phyloP scores from a whole-genome alignment of 306 rosid genomes.

The Vigna unguiculata region DNA sequence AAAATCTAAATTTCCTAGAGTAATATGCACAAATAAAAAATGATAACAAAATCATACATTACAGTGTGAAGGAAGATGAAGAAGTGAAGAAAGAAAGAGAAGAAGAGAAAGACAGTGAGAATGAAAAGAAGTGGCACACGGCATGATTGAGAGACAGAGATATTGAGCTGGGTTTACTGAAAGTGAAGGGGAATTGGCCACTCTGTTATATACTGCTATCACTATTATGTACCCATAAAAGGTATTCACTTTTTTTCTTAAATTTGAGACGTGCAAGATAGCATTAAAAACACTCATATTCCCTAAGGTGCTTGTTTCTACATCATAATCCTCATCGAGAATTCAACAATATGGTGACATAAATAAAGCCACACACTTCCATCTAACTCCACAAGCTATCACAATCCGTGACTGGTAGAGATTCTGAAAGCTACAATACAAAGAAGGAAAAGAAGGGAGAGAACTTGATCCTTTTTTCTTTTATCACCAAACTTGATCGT shows the following conservation, averaged over 20 bases:
- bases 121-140: no score
- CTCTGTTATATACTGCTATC: not conserved
- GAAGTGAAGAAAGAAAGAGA: no score
- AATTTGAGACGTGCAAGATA: not conserved
- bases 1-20: not conserved
- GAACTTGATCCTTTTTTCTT: not conserved
- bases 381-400: slow-evolving; percentile 18
- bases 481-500: no score
- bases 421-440: not conserved
- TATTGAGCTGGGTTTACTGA: no score
- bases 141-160: no score
- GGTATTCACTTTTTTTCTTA: no score
- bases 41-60: not conserved
- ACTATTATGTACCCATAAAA: no score
- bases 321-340: not conserved
- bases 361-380: not conserved
- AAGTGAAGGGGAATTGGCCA: no score
- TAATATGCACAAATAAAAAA: not conserved
- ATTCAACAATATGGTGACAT: not conserved
- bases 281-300: no score
- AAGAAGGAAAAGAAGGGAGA: not conserved
- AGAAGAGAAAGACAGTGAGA: no score
- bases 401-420: not conserved
- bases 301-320: not conserved
- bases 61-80: no score